These are phyloP conservation scores for Knufia fluminis DNA, from an alignment of 2,329 filamentous ascomycete species.

Conservation along the genomic window DNA sequence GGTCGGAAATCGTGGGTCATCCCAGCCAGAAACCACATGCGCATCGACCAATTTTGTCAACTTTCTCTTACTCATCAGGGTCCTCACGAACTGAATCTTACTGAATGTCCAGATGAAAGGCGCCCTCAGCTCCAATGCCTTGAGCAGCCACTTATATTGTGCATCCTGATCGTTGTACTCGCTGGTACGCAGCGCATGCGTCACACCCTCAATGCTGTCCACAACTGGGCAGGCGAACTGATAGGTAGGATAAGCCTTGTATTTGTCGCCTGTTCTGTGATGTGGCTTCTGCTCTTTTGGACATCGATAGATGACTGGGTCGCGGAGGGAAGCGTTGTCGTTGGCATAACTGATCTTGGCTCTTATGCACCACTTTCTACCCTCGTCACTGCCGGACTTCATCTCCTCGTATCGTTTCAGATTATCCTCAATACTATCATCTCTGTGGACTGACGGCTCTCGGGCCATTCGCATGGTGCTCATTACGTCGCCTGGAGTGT, in stretches of 20 bases:
- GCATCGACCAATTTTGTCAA: slow-evolving; percentile 42
- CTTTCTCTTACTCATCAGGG: slow-evolving; percentile 43
- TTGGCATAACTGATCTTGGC: slow-evolving; percentile 89
- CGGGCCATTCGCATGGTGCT: slow-evolving; percentile 74
- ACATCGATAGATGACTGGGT: slow-evolving; percentile 96
- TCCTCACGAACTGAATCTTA: slow-evolving; percentile 44
- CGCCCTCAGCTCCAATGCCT: slow-evolving; percentile 37
- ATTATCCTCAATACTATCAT: slow-evolving; percentile 71
- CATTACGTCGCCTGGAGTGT: slow-evolving; percentile 86
- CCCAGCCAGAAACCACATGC: slow-evolving; percentile 43
- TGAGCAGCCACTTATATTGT: slow-evolving; percentile 44
- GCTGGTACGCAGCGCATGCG: slow-evolving; percentile 56
- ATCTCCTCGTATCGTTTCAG: slow-evolving; percentile 84
- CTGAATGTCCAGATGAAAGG: slow-evolving; percentile 45
- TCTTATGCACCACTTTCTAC: slow-evolving; percentile 78
- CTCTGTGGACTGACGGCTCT: slow-evolving; percentile 69
- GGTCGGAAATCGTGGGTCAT: slow-evolving; percentile 43
- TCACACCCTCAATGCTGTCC: slow-evolving; percentile 54
- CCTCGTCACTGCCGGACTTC: slow-evolving; percentile 74
- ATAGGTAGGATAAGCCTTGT: slow-evolving; percentile 60
- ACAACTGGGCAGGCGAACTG: slow-evolving; percentile 58
- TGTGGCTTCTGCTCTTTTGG: slow-evolving; percentile 51
- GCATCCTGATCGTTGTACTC: slow-evolving; percentile 48
- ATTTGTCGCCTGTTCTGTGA: slow-evolving; percentile 54
- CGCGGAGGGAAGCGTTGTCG: slow-evolving; percentile 89